Evolutionary conservation across 331 rosid genomes (phyloP).

Genomic region (Acacia pycnantha): DNA sequence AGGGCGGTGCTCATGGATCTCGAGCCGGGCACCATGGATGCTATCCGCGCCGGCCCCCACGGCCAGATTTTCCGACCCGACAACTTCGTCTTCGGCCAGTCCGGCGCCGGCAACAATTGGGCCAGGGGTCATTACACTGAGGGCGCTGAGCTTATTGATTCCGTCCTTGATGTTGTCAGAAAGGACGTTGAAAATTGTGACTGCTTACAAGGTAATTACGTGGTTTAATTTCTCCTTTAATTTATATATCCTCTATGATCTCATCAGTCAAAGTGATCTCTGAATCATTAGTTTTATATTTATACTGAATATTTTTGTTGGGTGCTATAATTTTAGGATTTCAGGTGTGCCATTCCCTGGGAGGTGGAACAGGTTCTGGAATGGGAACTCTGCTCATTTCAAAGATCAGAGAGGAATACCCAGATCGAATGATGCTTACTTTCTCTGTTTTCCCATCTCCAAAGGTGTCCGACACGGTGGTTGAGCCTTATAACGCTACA

Average conservation of each 20-base stretch:
- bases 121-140: constrained; percentile 69
- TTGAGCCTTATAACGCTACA: constrained; percentile 77
- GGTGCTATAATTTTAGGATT: constrained; percentile 41
- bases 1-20: constrained; percentile 76
- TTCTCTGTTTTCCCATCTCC: constrained; percentile 75
- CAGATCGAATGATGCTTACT: constrained; percentile 73
- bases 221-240: not conserved
- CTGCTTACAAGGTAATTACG: constrained; percentile 58
- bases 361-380: constrained; percentile 81
- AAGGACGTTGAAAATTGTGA: constrained; percentile 66
- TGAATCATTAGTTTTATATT: not conserved
- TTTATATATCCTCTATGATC: not conserved
- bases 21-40: constrained; percentile 75
- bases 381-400: constrained; percentile 79
- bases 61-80: constrained; percentile 63
- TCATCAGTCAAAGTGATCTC: not conserved
- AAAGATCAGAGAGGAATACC: constrained; percentile 75
- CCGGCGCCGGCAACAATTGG: constrained; percentile 64
- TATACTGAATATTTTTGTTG: not conserved
- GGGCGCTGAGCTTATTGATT: constrained; percentile 66
- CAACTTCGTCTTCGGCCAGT: constrained; percentile 64
- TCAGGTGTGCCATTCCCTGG: constrained; percentile 67
- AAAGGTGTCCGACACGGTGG: constrained; percentile 73
- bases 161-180: constrained; percentile 65
- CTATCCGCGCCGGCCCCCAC: constrained; percentile 47